Evolutionary conservation across 148 eudicot species (phyloP).

Genomic region (Persicaria maculosa): DNA sequence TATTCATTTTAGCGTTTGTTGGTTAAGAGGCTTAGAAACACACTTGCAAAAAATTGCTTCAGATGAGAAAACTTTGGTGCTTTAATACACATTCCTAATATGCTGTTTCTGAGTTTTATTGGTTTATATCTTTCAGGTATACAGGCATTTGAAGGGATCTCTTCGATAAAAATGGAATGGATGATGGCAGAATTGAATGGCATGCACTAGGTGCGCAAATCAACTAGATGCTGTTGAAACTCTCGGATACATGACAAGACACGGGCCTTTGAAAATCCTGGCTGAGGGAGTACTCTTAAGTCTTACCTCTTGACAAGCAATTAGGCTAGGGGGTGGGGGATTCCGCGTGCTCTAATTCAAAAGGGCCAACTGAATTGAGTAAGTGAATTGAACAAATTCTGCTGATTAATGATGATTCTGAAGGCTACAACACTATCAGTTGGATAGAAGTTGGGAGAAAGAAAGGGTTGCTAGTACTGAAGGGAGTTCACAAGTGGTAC

Average conservation of each 20-base stretch:
- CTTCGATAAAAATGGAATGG: too few relatives aligned
- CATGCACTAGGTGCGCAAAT: not conserved
- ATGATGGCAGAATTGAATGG: not conserved
- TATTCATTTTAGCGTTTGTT: too few relatives aligned
- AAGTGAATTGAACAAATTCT: not conserved
- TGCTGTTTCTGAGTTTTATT: too few relatives aligned
- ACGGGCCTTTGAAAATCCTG: not conserved
- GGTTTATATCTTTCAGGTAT: too few relatives aligned
- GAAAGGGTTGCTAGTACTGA: not conserved
- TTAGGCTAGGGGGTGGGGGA: not conserved
- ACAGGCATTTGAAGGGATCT: too few relatives aligned
- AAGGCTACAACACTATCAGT: not conserved
- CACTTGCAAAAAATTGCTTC: too few relatives aligned
- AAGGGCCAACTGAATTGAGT: too few relatives aligned
- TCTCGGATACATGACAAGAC: not conserved
- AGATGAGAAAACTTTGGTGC: too few relatives aligned
- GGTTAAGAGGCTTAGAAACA: too few relatives aligned
- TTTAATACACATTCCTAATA: too few relatives aligned
- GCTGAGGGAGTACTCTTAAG: too few relatives aligned
- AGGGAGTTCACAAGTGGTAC: slow-evolving; percentile 2
- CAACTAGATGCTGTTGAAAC: not conserved
- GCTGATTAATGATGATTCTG: not conserved
- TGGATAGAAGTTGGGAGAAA: not conserved
- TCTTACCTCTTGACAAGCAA: too few relatives aligned
- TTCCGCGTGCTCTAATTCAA: not conserved